A percentile compares a stretch with the other conserved stretches of the same genome.
Evolutionary conservation across 768 basidiomycete species (phyloP).

Genomic region (Tremella fuciformis): DNA sequence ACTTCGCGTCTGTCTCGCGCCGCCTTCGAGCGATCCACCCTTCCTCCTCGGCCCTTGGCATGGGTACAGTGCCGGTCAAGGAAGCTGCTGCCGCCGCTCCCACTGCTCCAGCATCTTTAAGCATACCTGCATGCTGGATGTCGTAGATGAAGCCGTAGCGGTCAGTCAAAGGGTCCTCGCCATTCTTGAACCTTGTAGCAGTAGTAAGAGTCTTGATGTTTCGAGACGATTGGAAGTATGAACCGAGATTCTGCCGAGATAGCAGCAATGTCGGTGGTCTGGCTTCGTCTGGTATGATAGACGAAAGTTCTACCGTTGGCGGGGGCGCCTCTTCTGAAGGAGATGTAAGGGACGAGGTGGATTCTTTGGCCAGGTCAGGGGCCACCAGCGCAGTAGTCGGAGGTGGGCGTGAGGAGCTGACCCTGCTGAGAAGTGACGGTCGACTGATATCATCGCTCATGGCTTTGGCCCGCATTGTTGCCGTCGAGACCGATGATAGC

Average conservation of each 20-base stretch:
- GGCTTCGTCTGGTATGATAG: conserved; percentile 38
- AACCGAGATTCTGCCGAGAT: conserved; percentile 39
- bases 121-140: conserved; percentile 44
- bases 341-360: conserved; percentile 16
- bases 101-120: conserved; percentile 42
- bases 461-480: conserved; percentile 23
- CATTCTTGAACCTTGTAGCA: conserved; percentile 41
- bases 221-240: conserved; percentile 30
- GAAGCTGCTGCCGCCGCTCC: conserved; percentile 39
- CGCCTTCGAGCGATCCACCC: conserved; percentile 42
- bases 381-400: conserved; percentile 37
- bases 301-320: conserved; percentile 43
- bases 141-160: conserved; percentile 51
- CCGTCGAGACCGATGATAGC: conserved; percentile 31
- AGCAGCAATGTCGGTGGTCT: conserved; percentile 48
- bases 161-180: conserved; percentile 45
- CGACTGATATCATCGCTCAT: conserved; percentile 15
- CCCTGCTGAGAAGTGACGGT: conserved; percentile 34
- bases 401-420: conserved; percentile 24
- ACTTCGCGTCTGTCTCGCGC: conserved; percentile 9
- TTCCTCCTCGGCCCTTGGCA: conserved; percentile 20
- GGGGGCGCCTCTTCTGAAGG: conserved; percentile 19
- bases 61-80: conserved; percentile 31
- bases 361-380: conserved; percentile 8
- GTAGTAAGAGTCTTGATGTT: conserved; percentile 20